phyloP scores from a whole-genome alignment of 164 flowering plant species.

The Tetrastigma voinierianum region DNA sequence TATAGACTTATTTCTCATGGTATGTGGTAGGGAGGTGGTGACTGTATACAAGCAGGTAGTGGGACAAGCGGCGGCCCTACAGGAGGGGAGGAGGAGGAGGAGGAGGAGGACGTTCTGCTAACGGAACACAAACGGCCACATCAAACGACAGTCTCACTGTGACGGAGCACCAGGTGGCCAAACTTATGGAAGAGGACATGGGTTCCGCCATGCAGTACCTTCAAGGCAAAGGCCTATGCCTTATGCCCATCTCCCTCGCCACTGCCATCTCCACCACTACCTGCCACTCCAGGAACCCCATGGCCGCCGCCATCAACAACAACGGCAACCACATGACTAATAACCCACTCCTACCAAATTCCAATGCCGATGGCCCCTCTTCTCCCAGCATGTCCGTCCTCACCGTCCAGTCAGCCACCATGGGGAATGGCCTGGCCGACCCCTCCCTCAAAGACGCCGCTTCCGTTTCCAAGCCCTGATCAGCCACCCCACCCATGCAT shows the following conservation, averaged over 20 bases:
- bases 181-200: conserved; percentile 95
- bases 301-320: conserved; percentile 5
- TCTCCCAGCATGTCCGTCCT: conserved; percentile 71
- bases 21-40: conserved; percentile 38
- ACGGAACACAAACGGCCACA: conserved; percentile 50
- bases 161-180: conserved; percentile 86
- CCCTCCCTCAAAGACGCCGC: conserved; percentile 52
- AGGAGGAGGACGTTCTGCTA: too few species aligned
- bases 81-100: too few species aligned
- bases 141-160: conserved; percentile 53
- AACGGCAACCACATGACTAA: neutral
- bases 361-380: conserved; percentile 39
- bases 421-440: conserved; percentile 42
- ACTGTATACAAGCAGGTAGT: conserved; percentile 34
- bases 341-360: neutral
- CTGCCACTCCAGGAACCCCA: conserved; percentile 44
- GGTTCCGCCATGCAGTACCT: conserved; percentile 97
- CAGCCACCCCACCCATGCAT: conserved; percentile 8
- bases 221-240: conserved; percentile 94
- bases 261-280: conserved; percentile 87
- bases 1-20: neutral
- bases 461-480: conserved; percentile 70
- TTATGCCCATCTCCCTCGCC: conserved; percentile 97
- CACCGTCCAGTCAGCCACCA: conserved; percentile 64
- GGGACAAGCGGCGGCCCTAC: conserved; percentile 19